These are phyloP conservation scores for Prunus salicina DNA, from an alignment of 306 rosid species.

Conservation along the genomic window DNA sequence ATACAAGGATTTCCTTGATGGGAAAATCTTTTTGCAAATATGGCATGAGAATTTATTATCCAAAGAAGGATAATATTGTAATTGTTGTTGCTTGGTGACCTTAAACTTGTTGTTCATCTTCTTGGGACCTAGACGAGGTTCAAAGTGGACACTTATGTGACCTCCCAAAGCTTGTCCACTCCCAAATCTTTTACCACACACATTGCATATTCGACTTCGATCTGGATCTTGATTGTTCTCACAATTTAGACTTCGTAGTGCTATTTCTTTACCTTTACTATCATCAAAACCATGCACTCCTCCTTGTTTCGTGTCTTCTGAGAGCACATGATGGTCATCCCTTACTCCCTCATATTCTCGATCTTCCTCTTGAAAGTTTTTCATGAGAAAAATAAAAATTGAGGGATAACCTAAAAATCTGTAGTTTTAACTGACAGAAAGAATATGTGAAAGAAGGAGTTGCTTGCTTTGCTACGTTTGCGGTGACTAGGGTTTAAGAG, in stretches of 20 bases:
- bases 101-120: not conserved
- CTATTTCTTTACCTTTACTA: not conserved
- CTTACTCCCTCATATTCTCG: not conserved
- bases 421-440: no score
- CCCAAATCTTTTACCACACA: not conserved
- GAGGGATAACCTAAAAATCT: not conserved
- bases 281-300: not conserved
- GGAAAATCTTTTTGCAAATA: not conserved
- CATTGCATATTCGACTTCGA: not conserved
- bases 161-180: conserved; percentile 11
- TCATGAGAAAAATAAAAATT: not conserved
- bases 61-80: not conserved
- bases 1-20: not conserved
- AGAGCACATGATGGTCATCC: no score
- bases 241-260: not conserved
- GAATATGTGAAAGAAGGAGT: no score
- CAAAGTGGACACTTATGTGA: conserved; percentile 6
- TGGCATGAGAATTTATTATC: not conserved
- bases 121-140: not conserved
- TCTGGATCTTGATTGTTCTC: no score
- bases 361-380: not conserved
- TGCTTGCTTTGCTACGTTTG: no score
- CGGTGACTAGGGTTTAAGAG: not conserved
- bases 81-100: not conserved
- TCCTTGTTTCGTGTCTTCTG: no score